Evolutionary conservation across 805 yeast genomes (phyloP), one percentile per base, ranked within the genome.

Genomic region (Monosporozyma aquatica): DNA sequence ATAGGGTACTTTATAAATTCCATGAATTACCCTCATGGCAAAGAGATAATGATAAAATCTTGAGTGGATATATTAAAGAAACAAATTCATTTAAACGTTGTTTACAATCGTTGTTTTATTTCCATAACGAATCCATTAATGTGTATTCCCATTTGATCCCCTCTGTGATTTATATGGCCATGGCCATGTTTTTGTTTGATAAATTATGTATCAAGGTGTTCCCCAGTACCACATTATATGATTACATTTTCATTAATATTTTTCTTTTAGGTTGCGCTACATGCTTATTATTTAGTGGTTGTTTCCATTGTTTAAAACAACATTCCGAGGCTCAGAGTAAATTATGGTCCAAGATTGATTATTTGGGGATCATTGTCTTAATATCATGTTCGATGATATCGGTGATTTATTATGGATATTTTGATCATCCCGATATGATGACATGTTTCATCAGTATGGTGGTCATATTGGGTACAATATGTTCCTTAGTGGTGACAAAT

Each of bases 71-170:
- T 52, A 80, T 82, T 15, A 69, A 67, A 26, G 77, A 74, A 42
- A 75, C 84, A 1, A 50, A 58, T 26, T 73, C 81, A 24, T 70
- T 62, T 47, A 39, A 43, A 34, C 61, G 58, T 38, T 76, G 82
- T 44, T 43, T 77, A 14, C 49, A 63, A 30, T 72, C 83, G 2
- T 57, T 82, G 37, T 49, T 66, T 6, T 76, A 74, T 49, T 48
- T 78, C 34, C 87, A 82, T 61, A 83, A 83, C 51, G 92, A 82
- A 59, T 66, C 86, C 0, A 78, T 80, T 15, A 82, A 83, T 55
- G 78, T 83, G 20, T 82, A 80, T 62, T 61, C 82, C 3, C 92
- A 82, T 54, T 59, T 82, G 45, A 37, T 76, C 1, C 80, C 70
- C 1, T 60, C 67, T 11, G 14, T 59, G 1, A 44, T 55, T 4